These are phyloP conservation scores for Erysimum cheiri DNA, from an alignment of 441 rosid species.

Conservation along the genomic window DNA sequence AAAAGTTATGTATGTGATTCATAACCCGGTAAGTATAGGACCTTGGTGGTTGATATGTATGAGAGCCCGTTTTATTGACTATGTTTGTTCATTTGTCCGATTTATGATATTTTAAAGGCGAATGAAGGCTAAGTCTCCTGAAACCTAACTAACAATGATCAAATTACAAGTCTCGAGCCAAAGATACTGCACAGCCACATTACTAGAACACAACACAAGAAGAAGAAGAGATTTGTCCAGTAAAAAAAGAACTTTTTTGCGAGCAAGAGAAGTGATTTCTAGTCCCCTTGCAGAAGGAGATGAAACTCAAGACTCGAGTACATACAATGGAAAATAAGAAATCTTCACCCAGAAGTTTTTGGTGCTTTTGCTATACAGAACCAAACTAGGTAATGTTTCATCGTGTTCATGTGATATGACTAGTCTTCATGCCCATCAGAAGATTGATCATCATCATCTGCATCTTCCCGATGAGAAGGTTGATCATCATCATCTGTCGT, in stretches of 20 bases:
- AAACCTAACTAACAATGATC: not conserved
- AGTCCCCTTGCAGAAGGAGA: constrained; percentile 29
- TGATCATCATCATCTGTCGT: constrained; percentile 49
- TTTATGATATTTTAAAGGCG: not conserved
- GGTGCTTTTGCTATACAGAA: constrained; percentile 43
- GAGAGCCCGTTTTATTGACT: not conserved
- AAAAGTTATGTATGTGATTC: constrained; percentile 26
- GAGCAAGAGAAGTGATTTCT: constrained; percentile 16
- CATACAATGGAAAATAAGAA: constrained; percentile 31
- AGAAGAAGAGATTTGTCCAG: not conserved
- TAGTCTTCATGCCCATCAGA: constrained; percentile 36
- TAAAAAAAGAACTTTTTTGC: not conserved
- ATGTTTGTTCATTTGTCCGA: not conserved
- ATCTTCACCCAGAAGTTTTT: constrained; percentile 21
- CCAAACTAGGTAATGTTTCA: constrained; percentile 21
- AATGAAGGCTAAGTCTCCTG: not conserved
- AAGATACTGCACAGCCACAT: not conserved
- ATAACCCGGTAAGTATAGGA: not conserved
- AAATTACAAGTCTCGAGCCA: not conserved
- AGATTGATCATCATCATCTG: constrained; percentile 11
- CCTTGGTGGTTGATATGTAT: not conserved
- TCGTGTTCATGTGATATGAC: constrained; percentile 27
- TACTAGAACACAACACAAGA: constrained; percentile 1
- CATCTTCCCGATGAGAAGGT: constrained; percentile 39
- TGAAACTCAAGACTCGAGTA: constrained; percentile 33